Percentiles rank a stretch among this genome's conserved stretches.
Evolutionary conservation across 108 stramenopile species (phyloP).

Genomic region (Cyclotella cryptica): DNA sequence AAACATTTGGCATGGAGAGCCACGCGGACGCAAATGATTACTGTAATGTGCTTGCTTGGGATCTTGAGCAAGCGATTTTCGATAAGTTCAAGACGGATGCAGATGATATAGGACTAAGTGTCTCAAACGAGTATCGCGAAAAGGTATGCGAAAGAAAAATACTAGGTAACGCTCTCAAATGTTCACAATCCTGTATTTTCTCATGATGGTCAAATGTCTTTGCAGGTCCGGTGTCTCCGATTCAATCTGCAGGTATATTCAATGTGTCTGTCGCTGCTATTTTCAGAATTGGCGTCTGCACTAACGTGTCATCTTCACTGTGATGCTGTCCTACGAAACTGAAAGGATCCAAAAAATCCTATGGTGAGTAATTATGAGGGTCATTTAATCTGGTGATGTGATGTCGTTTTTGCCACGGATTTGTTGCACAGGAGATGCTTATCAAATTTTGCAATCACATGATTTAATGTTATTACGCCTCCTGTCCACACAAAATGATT

Average conservation of each 20-base stretch:
- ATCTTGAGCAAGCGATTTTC: conserved; percentile 70
- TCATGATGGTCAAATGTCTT: not conserved
- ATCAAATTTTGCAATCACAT: no score
- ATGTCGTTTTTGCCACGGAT: no score
- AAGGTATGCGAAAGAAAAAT: conserved; percentile 30
- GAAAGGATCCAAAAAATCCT: conserved; percentile 60
- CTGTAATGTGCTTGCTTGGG: conserved; percentile 67
- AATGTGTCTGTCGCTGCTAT: not conserved
- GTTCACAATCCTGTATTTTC: not conserved
- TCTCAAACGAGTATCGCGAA: conserved; percentile 56
- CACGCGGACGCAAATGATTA: conserved; percentile 29
- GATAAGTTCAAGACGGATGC: conserved; percentile 33
- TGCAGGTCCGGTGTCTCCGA: conserved; percentile 45
- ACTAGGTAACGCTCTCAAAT: not conserved
- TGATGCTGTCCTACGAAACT: not conserved
- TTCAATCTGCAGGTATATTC: conserved; percentile 43
- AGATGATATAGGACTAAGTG: conserved; percentile 13
- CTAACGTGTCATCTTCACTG: not conserved
- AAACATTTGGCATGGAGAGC: conserved; percentile 50
- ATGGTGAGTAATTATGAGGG: conserved; percentile 13
- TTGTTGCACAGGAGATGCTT: no score
- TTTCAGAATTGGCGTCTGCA: not conserved
- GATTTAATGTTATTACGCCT: no score
- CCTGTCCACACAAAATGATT: no score
- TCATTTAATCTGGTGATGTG: no score